Base-by-base conservation (phyloP, 1,284 basidiomycete genomes). In the Sanghuangporus sanghuang region DNA sequence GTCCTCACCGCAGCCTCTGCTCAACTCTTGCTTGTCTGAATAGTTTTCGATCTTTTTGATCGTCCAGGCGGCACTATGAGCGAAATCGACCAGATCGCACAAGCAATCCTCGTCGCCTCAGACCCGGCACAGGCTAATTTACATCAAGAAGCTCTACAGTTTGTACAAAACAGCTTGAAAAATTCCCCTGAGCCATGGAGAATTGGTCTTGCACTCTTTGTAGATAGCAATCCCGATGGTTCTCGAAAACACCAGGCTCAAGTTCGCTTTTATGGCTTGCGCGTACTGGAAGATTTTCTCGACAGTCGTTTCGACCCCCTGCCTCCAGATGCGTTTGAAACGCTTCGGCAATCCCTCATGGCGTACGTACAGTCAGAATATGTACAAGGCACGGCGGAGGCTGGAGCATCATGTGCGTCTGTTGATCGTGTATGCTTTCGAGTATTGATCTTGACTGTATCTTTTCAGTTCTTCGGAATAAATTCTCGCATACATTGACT, bases 401-500 rank as follows among this genome's bases (percentile, higher is more conserved):
- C 84, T 42, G 82, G 80, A 66, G 85, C 89, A 59, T 72, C 85
- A 56, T 95, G 92, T 92, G 73, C 74, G 92, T 81, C 36, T 61
- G n/a, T 18, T 36, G 66, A 58, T 56, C 52, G n/a, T 64, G 23
- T 60, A 64, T 42, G 55, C 61, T 39, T 64, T 63, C 55, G 27
- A 57, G 27, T 46, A 7, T 42, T 18, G n/a, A 32, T 59, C n/a
- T 67, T 60, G 18, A 40, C 66, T 46, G 50, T 18, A 55, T 32
- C 18, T 32, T 18, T 38, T 9, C 68, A 94, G 93, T 90, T 76
- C 77, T 97, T 64, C 88, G 95, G 72, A 99, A 99, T 83, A 99
- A 99, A 77, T 93, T 98, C 74, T 94, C 95, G 16, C 96, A 98
- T 78, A 96, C 95, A n/a, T 81, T 98, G 55, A 92, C 96, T 0